phyloP scores from a whole-genome alignment of 306 rosid genomes.

The Malus asiatica region DNA sequence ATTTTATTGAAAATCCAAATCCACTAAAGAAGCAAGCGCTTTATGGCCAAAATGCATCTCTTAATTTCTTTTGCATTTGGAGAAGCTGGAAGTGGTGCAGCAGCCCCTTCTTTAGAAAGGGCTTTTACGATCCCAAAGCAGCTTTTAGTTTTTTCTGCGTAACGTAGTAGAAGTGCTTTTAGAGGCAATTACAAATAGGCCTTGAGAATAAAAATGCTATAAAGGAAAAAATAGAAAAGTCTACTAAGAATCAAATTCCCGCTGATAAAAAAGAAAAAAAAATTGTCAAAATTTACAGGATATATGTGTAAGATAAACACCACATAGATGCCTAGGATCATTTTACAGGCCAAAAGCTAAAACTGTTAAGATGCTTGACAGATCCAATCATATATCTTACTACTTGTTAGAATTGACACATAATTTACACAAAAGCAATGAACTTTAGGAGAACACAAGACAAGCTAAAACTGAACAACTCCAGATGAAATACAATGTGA shows the following conservation, averaged over 20 bases:
- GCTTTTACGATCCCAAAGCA: not conserved
- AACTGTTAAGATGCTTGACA: not conserved
- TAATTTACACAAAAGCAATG: conserved; percentile 25
- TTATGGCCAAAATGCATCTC: too few relatives aligned
- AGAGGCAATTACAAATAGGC: too few relatives aligned
- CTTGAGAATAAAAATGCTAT: too few relatives aligned
- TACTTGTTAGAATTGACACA: not conserved
- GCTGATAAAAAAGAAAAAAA: not conserved
- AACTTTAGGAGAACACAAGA: not conserved
- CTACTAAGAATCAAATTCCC: too few relatives aligned
- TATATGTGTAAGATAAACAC: not conserved
- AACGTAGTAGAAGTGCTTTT: not conserved
- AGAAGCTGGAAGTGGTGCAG: too few relatives aligned
- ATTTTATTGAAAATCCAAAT: too few relatives aligned
- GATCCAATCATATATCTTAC: not conserved
- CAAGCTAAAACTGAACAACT: not conserved
- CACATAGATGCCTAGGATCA: too few relatives aligned
- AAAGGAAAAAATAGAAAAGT: too few relatives aligned
- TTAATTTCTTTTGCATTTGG: too few relatives aligned
- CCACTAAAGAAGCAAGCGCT: too few relatives aligned
- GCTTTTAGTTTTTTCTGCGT: not conserved
- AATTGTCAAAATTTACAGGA: not conserved
- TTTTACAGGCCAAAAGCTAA: too few relatives aligned
- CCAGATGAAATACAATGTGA: not conserved
- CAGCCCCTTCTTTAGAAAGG: not conserved